A percentile compares a stretch with the other conserved stretches of the same genome.
phyloP scores from a whole-genome alignment of 257 asterid genomes.

The Leonotis leonurus region DNA sequence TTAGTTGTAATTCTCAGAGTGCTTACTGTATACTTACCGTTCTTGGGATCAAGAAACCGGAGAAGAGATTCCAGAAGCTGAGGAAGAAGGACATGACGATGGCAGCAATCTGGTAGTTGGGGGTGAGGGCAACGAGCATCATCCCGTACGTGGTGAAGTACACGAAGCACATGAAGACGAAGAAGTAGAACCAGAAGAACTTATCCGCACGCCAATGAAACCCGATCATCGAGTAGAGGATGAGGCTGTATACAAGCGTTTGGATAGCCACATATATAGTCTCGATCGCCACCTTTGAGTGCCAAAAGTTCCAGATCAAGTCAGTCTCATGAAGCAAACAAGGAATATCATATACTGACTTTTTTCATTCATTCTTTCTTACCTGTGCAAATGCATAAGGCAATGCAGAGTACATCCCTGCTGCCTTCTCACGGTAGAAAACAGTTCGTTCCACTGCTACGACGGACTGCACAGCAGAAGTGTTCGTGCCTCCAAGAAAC shows the following conservation, averaged over 20 bases:
- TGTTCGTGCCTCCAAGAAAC: constrained; percentile 81
- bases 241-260: constrained; percentile 56
- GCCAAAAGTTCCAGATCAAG: too few relatives aligned
- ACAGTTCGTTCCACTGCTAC: constrained; percentile 79
- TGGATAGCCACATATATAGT: constrained; percentile 46
- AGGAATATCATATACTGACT: too few relatives aligned
- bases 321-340: too few relatives aligned
- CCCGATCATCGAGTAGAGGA: constrained; percentile 83
- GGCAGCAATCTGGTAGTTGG: constrained; percentile 71
- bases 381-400: constrained; percentile 82
- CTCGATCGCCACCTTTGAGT: constrained; percentile 81
- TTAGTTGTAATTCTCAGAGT: background rate
- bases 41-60: constrained; percentile 70
- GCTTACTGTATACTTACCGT: constrained; percentile 57
- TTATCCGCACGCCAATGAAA: constrained; percentile 48
- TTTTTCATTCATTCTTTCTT: background rate
- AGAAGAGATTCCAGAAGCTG: constrained; percentile 81
- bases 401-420: constrained; percentile 73
- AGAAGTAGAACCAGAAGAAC: constrained; percentile 73
- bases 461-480: constrained; percentile 67
- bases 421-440: constrained; percentile 80
- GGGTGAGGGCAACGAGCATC: constrained; percentile 86
- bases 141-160: constrained; percentile 80
- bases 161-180: constrained; percentile 63
- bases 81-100: constrained; percentile 82